Conservation (phyloP, 345 rosid genomes). For the Pistacia vera region DNA sequence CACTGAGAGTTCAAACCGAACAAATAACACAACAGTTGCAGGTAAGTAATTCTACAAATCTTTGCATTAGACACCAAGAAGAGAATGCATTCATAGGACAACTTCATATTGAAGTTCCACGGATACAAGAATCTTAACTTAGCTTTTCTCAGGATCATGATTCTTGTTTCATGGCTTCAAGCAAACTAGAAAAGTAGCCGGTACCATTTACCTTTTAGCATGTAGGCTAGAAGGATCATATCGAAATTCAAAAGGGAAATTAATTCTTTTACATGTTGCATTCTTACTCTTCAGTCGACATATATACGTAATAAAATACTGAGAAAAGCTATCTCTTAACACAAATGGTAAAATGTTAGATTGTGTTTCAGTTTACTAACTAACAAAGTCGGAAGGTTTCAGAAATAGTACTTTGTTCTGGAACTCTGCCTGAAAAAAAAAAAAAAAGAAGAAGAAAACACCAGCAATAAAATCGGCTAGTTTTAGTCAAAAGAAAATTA, state of each 20-base stretch:
- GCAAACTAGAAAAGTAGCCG: conserved; percentile 15
- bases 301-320: too few relatives aligned
- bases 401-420: background rate
- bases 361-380: background rate
- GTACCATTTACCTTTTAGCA: background rate
- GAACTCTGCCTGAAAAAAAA: too few relatives aligned
- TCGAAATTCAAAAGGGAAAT: too few relatives aligned
- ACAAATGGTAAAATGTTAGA: too few relatives aligned
- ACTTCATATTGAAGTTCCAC: background rate
- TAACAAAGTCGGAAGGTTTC: too few relatives aligned
- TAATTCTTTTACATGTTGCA: too few relatives aligned
- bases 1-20: conserved; percentile 46
- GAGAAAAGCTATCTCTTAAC: too few relatives aligned
- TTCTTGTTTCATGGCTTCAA: conserved; percentile 15
- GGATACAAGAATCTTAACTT: background rate
- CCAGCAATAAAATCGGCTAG: too few relatives aligned
- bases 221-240: background rate
- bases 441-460: too few relatives aligned
- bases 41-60: conserved; percentile 40
- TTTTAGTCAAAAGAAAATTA: too few relatives aligned
- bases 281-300: too few relatives aligned
- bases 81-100: background rate
- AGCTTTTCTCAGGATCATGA: conserved; percentile 3
- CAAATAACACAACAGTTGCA: conserved; percentile 24
- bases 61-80: background rate